Evolutionary conservation across 2,329 filamentous ascomycete species (phyloP), one percentile per base, ranked within the genome.

Genomic region (Xylariaceae sp.): DNA sequence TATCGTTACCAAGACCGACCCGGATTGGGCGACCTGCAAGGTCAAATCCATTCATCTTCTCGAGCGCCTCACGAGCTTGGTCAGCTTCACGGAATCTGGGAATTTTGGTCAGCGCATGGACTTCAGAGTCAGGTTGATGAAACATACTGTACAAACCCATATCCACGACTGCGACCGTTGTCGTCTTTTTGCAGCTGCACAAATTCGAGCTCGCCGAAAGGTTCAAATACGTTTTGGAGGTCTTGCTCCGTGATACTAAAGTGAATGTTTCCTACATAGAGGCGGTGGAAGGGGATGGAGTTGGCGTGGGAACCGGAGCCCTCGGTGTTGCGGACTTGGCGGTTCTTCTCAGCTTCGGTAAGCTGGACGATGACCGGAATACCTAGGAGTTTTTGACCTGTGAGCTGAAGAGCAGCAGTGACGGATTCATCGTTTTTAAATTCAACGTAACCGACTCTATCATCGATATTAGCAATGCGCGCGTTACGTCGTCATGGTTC

Each of bases 41-140:
- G 77, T 98, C 95, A 79, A 98, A 99, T 63, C 93, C 93, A 77
- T 99, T 99, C 93, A 99, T 97, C 78, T 97, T 96, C 75, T 97
- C 92, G 63, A 99, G 81, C 60, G 95, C 96, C 74, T 96, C 91
- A 72, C 93, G 91, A 71, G 95, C 95, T 75, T 97, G 88, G 63
- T 86, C 86, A 56, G 93, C 92, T 71, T 98, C 90, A 70, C 89
- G 88, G 76, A 96, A 97, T 72, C 92, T 96, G 60, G 2, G 7
- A n/a, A 46, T 19, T 9, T 0, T 43, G 41, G 70, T 82, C 67
- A 82, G 77, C 56, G 47, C 59, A 10, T 40, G 37, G 2, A 10
- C 43, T 19, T 3, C 18, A 4, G 12, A 19, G 23, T 20, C 18
- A 26, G 12, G 9, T 20, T 47, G 14, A 20, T 32, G 26, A 44